These are phyloP conservation scores for Loxodes magnus DNA, from an alignment of 73 alveolate species.

Conservation along the genomic window DNA sequence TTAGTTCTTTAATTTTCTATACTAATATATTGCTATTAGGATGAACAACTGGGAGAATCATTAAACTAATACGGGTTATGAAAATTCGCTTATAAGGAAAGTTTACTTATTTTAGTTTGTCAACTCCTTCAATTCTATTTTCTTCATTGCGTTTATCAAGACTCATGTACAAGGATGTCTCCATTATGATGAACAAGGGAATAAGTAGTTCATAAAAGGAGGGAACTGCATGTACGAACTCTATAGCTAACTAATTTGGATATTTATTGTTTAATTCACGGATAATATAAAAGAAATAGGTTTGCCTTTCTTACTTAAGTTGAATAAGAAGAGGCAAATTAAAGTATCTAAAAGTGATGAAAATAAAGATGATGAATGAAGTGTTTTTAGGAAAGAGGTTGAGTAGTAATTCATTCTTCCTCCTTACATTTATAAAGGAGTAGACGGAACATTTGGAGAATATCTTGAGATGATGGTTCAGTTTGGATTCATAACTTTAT, in stretches of 20 bases:
- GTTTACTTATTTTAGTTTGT: constrained; percentile 36
- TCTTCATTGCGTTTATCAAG: constrained; percentile 40
- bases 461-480: constrained; percentile 27
- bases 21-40: constrained; percentile 11
- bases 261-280: constrained; percentile 16
- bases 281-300: constrained; percentile 18
- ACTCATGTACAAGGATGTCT: constrained; percentile 9
- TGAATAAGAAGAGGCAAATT: background rate
- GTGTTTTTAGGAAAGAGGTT: constrained; percentile 16
- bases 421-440: constrained; percentile 20
- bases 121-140: constrained; percentile 41
- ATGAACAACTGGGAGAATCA: constrained; percentile 46
- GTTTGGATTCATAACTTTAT: constrained; percentile 25
- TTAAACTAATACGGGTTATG: constrained; percentile 34
- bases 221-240: constrained; percentile 28
- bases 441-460: constrained; percentile 42
- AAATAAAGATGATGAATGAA: constrained; percentile 1
- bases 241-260: constrained; percentile 20
- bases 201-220: background rate
- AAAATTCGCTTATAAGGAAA: constrained; percentile 32
- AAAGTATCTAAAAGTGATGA: background rate
- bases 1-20: constrained; percentile 25
- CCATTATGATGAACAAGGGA: background rate
- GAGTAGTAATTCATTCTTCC: constrained; percentile 19
- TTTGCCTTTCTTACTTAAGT: constrained; percentile 11